Evolutionary conservation across 2,329 filamentous ascomycete genomes (phyloP).

Genomic region (Myriangium duriaei): DNA sequence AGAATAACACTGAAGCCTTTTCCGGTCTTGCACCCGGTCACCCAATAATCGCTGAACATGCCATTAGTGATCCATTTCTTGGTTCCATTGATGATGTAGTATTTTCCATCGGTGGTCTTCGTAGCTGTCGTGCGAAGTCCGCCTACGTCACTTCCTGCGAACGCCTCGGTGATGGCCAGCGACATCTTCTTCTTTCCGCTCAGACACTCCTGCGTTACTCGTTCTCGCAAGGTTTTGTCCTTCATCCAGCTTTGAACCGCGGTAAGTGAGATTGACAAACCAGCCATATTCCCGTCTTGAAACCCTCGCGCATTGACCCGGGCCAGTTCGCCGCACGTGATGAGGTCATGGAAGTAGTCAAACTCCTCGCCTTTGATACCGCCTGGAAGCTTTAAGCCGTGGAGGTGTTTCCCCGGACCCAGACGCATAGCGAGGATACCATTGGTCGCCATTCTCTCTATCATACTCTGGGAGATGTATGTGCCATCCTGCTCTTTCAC

Average conservation of each 20-base stretch:
- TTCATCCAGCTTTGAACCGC: conserved; percentile 69
- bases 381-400: conserved; percentile 54
- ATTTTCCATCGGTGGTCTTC: conserved; percentile 62
- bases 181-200: conserved; percentile 79
- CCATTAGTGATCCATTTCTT: conserved; percentile 87
- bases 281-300: conserved; percentile 76
- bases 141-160: conserved; percentile 73
- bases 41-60: conserved; percentile 71
- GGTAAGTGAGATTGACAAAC: conserved; percentile 72
- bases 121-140: conserved; percentile 65
- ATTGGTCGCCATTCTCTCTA: conserved; percentile 63
- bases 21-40: conserved; percentile 64
- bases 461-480: conserved; percentile 56
- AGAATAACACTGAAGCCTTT: conserved; percentile 69
- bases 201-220: conserved; percentile 59
- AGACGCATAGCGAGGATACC: conserved; percentile 71
- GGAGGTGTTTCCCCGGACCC: conserved; percentile 69
- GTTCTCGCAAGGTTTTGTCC: conserved; percentile 52
- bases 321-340: conserved; percentile 59
- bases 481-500: conserved; percentile 63
- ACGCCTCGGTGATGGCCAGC: conserved; percentile 77
- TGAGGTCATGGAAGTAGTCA: conserved; percentile 73
- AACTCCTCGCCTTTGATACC: conserved; percentile 70
- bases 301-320: conserved; percentile 65
- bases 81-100: conserved; percentile 57